Evolutionary conservation across 805 yeast species (phyloP).

Genomic region (Ogataea saltuana): DNA sequence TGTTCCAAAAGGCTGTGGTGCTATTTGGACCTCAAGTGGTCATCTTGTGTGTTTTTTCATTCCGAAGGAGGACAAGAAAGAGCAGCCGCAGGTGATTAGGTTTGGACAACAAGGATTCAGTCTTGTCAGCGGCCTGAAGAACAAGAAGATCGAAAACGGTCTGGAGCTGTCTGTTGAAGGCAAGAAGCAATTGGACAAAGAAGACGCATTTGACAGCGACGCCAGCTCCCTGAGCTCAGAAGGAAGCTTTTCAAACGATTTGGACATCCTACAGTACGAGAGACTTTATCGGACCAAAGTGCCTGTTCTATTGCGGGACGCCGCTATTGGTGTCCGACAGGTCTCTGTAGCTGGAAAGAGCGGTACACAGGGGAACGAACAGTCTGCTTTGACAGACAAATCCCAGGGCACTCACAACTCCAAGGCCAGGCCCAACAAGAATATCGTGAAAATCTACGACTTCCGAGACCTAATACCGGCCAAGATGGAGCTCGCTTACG

Average conservation of each 20-base stretch:
- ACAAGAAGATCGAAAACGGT: constrained; percentile 28
- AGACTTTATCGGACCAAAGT: constrained; percentile 49
- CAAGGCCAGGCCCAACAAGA: constrained; percentile 37
- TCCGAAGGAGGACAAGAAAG: constrained; percentile 48
- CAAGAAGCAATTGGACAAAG: constrained; percentile 23
- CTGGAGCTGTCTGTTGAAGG: constrained; percentile 20
- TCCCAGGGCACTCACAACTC: constrained; percentile 32
- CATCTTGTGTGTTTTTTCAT: constrained; percentile 80
- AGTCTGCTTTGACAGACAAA: constrained; percentile 42
- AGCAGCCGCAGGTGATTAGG: constrained; percentile 42
- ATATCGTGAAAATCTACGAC: constrained; percentile 64
- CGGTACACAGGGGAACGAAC: constrained; percentile 30
- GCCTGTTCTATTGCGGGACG: constrained; percentile 50
- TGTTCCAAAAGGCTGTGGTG: constrained; percentile 92
- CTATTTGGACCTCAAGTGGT: constrained; percentile 80
- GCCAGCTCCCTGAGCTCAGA: constrained; percentile 40
- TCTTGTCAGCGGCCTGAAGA: constrained; percentile 33
- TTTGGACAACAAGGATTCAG: constrained; percentile 59
- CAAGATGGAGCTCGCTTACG: constrained; percentile 66
- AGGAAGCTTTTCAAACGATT: constrained; percentile 66
- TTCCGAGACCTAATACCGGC: constrained; percentile 74
- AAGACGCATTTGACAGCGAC: constrained; percentile 35
- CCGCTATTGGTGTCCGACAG: constrained; percentile 30
- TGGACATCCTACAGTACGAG: constrained; percentile 64
- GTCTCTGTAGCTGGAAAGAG: constrained; percentile 29